Evolutionary conservation across 257 asterid species (phyloP), one percentile per base, ranked within the genome.

Genomic region (Solanum dulcamara): DNA sequence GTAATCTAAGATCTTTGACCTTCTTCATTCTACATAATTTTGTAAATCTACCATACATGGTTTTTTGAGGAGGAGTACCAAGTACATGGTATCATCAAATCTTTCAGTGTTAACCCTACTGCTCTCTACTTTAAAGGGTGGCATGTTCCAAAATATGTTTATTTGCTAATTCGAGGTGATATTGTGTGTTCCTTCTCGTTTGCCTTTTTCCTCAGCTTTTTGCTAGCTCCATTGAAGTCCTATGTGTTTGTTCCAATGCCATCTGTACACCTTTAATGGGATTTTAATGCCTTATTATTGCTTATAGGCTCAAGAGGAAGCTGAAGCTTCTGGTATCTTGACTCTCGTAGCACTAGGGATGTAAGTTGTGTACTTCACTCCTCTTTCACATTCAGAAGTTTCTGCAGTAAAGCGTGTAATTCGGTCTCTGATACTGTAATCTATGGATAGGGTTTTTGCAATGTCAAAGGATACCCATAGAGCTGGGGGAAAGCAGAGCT

Each of bases 271-370:
- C 44, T 26, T 32, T 37, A 37, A 28, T 20, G 8, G 68, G 62
- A 55, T 10, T 18, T 37, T 83, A 28, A 67, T 48, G 44, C 50
- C 81, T 64, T 11, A 42, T 83, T 44, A 30, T 46, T 64, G 59
- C 66, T 83, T 20, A 46, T 67, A 83, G 86, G 86, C 81, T 83
- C 86, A 83, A 46, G 81, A 72, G 81, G n/a, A 66, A 44, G 86
- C 81, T 64, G 81, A 83, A 28, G 62, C 62, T 83, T 83, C 86
- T 24, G 86, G 86, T 46, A 74, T 83, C 79, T 67, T 83, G 81
- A 67, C 86, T 40, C 37, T 83, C 38, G 79, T 83, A 28, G 59
- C 81, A 28, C 60, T 83, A 35, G 86, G 86, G 68, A 83, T 83
- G 86, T 83, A 83, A 83, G 86, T 62, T 83, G 10, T 82, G 51